phyloP scores from a whole-genome alignment of 306 rosid genomes.

The Lathyrus tuberosus region DNA sequence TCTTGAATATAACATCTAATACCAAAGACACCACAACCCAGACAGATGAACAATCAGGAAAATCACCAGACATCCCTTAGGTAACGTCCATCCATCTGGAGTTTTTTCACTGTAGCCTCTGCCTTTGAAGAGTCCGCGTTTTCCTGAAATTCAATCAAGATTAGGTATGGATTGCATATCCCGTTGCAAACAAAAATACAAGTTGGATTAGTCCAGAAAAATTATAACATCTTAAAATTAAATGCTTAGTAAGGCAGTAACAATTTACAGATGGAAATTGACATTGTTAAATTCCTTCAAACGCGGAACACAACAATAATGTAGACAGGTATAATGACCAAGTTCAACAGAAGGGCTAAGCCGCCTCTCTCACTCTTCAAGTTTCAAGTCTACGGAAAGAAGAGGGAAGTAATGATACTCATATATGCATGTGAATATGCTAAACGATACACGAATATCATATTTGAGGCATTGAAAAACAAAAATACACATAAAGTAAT shows the following conservation, averaged over 20 bases:
- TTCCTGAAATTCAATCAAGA: conserved; percentile 61
- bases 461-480: background rate
- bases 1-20: conserved; percentile 36
- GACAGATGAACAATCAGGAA: conserved; percentile 31
- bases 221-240: conserved; percentile 6
- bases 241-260: background rate
- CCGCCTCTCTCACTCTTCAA: too few species aligned
- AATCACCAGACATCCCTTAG: conserved; percentile 92
- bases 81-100: conserved; percentile 79
- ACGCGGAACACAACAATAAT: too few species aligned
- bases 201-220: background rate
- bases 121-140: conserved; percentile 70
- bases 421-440: background rate
- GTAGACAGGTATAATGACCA: too few species aligned
- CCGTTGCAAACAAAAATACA: conserved; percentile 6
- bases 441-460: conserved; percentile 3
- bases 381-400: too few species aligned
- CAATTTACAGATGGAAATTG: conserved; percentile 24
- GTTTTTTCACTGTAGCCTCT: conserved; percentile 74
- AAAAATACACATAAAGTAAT: background rate
- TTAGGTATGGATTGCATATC: background rate
- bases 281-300: background rate
- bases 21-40: conserved; percentile 42
- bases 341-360: too few species aligned
- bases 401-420: background rate